Percentiles rank a stretch among this genome's conserved stretches.
These are phyloP conservation scores for Agaricus subrufescens DNA, from an alignment of 768 basidiomycete genomes.

Conservation along the genomic window DNA sequence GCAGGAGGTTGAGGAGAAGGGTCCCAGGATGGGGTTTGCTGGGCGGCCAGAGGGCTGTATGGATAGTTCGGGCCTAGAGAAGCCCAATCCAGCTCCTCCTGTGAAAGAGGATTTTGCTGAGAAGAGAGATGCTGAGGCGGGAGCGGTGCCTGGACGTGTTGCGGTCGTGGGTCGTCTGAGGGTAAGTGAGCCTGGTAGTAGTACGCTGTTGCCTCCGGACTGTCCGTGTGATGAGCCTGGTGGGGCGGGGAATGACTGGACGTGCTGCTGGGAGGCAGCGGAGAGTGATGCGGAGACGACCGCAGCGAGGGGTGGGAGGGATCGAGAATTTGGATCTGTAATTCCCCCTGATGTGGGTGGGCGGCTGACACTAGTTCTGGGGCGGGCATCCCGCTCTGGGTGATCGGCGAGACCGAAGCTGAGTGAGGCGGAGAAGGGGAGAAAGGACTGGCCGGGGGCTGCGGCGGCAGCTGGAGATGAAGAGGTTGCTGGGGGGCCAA, in stretches of 20 bases:
- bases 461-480: conserved; percentile 27
- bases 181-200: conserved; percentile 51
- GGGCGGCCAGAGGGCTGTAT: conserved; percentile 10
- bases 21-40: conserved; percentile 6
- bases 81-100: conserved; percentile 50
- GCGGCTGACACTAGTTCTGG: conserved; percentile 35
- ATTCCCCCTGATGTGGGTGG: conserved; percentile 47
- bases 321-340: conserved; percentile 31
- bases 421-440: conserved; percentile 41
- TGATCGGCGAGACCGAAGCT: conserved; percentile 23
- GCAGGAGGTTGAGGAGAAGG: conserved; percentile 15
- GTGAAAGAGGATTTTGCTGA: conserved; percentile 42
- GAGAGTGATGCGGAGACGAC: conserved; percentile 72
- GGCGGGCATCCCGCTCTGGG: conserved; percentile 17
- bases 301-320: conserved; percentile 71
- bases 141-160: conserved; percentile 67
- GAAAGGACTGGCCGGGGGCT: conserved; percentile 65
- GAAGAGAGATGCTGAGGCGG: conserved; percentile 63
- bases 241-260: conserved; percentile 27
- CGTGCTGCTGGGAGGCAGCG: conserved; percentile 34
- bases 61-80: conserved; percentile 27
- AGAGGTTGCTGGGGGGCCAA: conserved; percentile 29
- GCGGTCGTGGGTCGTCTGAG: conserved; percentile 56
- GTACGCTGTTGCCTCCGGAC: conserved; percentile 41
- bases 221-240: conserved; percentile 18